Base-by-base conservation (phyloP, 2,329 filamentous ascomycete genomes). In the Emmonsiellopsis sp. region DNA sequence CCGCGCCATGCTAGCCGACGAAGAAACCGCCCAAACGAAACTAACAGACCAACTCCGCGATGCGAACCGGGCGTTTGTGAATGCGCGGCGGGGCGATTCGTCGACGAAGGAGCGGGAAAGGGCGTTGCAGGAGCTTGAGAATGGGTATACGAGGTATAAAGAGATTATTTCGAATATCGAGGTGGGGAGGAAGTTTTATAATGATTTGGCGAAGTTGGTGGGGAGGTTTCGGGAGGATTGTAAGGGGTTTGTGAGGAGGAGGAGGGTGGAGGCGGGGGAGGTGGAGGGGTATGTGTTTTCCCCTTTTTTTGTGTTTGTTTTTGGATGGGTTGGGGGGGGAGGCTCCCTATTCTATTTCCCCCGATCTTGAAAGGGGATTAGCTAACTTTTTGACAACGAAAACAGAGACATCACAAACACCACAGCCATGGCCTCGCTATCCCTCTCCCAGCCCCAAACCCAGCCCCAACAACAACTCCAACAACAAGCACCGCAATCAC, bases 131-230 rank as follows among this genome's bases (percentile, higher is more conserved):
- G 83, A 81, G 57, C 76, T 98, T 8, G 92, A 97, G 68, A 90
- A 87, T 58, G 92, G 89, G 0, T 97, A 95, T 67, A 84, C 90
- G 70, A 94, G 92, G 71, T 97, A 97, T 75, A 95, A 95, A 72
- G 92, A 98, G 68, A 89, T 97, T 54, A 83, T 95, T 54, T 88
- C 82, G 59, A 95, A 97, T 65, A 78, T 96, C 2, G 92, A 97
- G 59, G 88, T 87, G 0, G 93, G 89, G 0, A 79, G 92, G 51
- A 96, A 93, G 67, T 98, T 98, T 67, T 98, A 97, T 74, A 98
- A 98, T 61, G 91, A 97, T 65, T 78, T 98, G 4, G 88, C 87
- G 46, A 88, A 86, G 70, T 90, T 97, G 57, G 87, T 95, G 0
- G 85, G 83, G 38, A 79, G 85, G 8, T 97, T 96, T 67, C 79